Evolutionary conservation across 1,284 basidiomycete genomes (phyloP).

Genomic region (Apiotrichum domesticum): DNA sequence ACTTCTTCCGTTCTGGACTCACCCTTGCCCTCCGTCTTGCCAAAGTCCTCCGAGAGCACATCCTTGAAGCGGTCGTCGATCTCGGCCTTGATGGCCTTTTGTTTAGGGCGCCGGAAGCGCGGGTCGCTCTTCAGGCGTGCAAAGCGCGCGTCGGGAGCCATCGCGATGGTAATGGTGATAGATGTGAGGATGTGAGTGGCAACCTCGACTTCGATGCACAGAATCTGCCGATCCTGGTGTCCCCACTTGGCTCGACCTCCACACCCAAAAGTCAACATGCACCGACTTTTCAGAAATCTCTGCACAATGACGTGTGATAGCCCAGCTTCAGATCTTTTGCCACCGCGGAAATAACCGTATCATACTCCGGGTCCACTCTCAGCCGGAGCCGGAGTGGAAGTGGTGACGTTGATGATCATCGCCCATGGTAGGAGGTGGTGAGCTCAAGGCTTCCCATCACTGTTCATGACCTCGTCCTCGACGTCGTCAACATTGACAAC

Average conservation of each 20-base stretch:
- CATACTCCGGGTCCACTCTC: no score
- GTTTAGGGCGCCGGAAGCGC: conserved; percentile 78
- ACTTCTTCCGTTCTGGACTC: background rate
- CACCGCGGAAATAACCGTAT: background rate
- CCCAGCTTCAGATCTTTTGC: background rate
- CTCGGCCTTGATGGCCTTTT: conserved; percentile 72
- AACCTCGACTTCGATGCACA: no score
- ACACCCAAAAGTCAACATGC: background rate
- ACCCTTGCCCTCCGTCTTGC: conserved; percentile 33
- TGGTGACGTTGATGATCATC: conserved; percentile 8
- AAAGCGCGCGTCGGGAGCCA: conserved; percentile 65
- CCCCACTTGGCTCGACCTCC: no score
- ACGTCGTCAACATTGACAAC: background rate
- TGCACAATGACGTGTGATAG: background rate
- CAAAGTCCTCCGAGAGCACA: conserved; percentile 56
- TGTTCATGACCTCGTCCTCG: no score
- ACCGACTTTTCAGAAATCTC: conserved; percentile 1
- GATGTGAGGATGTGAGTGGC: no score
- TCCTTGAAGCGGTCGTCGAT: conserved; percentile 92
- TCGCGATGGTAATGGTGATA: background rate
- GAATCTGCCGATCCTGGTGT: no score
- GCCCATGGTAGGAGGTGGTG: background rate
- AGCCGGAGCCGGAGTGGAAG: background rate
- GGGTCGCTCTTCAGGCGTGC: conserved; percentile 83
- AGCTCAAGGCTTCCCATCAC: no score